phyloP scores from a whole-genome alignment of 129 eudicot genomes.

The Ambrosia artemisiifolia region DNA sequence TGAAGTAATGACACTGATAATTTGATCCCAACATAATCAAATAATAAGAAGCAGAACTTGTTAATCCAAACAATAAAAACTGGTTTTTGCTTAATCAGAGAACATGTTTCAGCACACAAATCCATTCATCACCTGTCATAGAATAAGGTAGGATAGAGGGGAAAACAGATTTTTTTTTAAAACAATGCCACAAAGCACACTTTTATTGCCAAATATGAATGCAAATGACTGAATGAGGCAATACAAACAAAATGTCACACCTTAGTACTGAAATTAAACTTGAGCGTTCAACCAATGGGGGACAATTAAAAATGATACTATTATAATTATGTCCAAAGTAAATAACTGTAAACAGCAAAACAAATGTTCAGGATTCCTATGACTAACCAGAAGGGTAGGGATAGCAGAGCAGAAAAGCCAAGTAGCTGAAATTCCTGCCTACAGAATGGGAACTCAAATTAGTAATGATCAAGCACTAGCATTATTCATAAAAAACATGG shows the following conservation, averaged over 20 bases:
- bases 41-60: background rate
- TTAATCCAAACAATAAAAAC: background rate
- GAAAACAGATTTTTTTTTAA: background rate
- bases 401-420: constrained; percentile 80
- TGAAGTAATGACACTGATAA: background rate
- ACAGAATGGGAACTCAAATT: constrained; percentile 19
- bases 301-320: background rate
- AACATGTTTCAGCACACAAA: background rate
- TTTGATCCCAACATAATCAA: background rate
- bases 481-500: background rate
- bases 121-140: background rate
- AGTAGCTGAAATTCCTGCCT: constrained; percentile 77
- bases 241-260: background rate
- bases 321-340: background rate
- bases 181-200: background rate
- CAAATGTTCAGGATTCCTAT: constrained; percentile 11
- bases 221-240: constrained; percentile 5
- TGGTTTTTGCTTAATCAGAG: background rate
- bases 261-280: background rate
- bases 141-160: background rate
- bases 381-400: constrained; percentile 75
- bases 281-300: background rate
- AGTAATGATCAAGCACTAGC: constrained; percentile 9
- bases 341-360: background rate
- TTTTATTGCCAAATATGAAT: background rate